These are phyloP conservation scores for Trichoderma citrinoviride DNA, from an alignment of 2,329 filamentous ascomycete genomes.

Conservation along the genomic window DNA sequence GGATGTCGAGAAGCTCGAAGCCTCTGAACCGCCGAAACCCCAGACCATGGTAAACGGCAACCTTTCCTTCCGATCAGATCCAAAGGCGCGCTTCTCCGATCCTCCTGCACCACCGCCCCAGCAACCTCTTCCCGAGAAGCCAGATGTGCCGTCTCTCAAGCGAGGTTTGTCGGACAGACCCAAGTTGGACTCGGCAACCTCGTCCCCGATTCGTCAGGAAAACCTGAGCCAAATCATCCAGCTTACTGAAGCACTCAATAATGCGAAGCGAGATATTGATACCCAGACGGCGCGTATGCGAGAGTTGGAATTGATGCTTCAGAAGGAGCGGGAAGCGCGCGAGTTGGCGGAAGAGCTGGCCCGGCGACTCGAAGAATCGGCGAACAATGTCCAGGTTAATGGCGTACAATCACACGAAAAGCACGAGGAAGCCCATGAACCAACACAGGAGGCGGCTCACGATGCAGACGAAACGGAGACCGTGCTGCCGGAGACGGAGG, in stretches of 20 bases:
- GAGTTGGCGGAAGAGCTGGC: slow-evolving; percentile 82
- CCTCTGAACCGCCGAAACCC: slow-evolving; percentile 47
- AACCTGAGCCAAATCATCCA: slow-evolving; percentile 73
- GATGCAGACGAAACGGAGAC: background rate
- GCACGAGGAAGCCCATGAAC: slow-evolving; percentile 26
- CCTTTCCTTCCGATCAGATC: slow-evolving; percentile 63
- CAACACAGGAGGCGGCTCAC: slow-evolving; percentile 9
- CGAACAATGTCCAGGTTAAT: slow-evolving; percentile 35
- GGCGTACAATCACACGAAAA: slow-evolving; percentile 31
- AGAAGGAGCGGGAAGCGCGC: slow-evolving; percentile 75
- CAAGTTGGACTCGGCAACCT: slow-evolving; percentile 52
- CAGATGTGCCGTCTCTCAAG: slow-evolving; percentile 73
- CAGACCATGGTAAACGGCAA: slow-evolving; percentile 51
- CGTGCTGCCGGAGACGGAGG: background rate
- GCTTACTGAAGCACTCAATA: slow-evolving; percentile 79
- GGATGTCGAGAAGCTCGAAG: slow-evolving; percentile 53
- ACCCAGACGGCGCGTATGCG: slow-evolving; percentile 75
- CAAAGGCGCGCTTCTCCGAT: slow-evolving; percentile 84
- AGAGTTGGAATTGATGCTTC: slow-evolving; percentile 71
- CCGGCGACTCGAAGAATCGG: slow-evolving; percentile 62
- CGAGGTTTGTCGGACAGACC: slow-evolving; percentile 73
- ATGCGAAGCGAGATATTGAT: slow-evolving; percentile 83
- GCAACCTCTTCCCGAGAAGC: slow-evolving; percentile 90
- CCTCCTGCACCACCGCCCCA: slow-evolving; percentile 91
- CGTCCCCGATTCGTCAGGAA: slow-evolving; percentile 59